Base-by-base conservation (phyloP, 2,329 filamentous ascomycete species). In the Parasarocladium wereldwijsianum region DNA sequence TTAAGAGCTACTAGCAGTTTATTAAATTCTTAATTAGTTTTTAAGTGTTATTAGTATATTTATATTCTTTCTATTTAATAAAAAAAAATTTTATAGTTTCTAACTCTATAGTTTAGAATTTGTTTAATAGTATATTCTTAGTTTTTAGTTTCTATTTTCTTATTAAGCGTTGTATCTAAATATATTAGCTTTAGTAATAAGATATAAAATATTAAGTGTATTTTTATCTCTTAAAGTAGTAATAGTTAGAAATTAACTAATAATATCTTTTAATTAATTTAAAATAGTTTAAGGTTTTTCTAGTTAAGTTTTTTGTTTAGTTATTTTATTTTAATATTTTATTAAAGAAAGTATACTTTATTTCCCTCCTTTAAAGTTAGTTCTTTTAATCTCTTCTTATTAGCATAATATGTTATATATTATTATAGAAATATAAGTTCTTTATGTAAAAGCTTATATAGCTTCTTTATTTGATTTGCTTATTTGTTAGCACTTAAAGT, bases 121-220 rank as follows among this genome's bases (percentile, higher is more conserved):
- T 28, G 5, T 20, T 16, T 24, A 15, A 27, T 28, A 27, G 15
- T 24, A 11, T 24, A 16, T 23, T 28, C 17, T 8, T 28, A 15
- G 9, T 11, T 36, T 14, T 29, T 21, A 22, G 10, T 26, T 18
- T 17, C 26, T 34, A 17, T 33, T 3, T 31, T 25, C 21, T 16
- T 35, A 34, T 11, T 18, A 32, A 25, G 14, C 16, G 28, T 31
- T 16, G 11, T 12, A 19, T 34, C 30, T n/a, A 29, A 3, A 25
- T 14, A 13, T 34, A 19, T 26, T 34, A 27, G 26, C 32, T 40
- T 25, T 17, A 40, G 18, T 20, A 41, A 17, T 21, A 17, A 38
- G 10, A 42, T 38, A 34, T 42, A 33, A 31, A 38, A 39, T 14
- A 40, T 34, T 26, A 22, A 22, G 21, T 40, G 19, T 9, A 38